Evolutionary conservation across 495 filamentous ascomycete species (phyloP), one percentile per base, ranked within the genome.

Genomic region (Thermochaetoides thermophila): DNA sequence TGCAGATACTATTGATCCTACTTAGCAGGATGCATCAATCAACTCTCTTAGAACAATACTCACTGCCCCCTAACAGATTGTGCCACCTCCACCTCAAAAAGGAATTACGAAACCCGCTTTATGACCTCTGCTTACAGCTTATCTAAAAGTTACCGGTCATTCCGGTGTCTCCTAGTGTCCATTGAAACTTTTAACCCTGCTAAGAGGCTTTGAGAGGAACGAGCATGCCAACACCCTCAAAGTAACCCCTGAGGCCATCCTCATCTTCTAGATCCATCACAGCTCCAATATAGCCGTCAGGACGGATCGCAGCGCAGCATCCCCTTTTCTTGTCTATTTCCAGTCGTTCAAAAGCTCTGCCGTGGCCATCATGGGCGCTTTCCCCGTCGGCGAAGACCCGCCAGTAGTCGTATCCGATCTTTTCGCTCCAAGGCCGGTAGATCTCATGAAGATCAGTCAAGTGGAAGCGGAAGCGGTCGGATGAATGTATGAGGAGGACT

Each of bases 251-350:
- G 0, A 49, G 6, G 24, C 31, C 35, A 4, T 35, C 20, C 22
- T 35, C 9, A n/a, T 50, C 46, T 8, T 61, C 59, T 32, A 78
- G 25, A 7, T 57, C 61, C 1, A 66, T 59, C 12, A 77, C 57
- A 28, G 58, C 56, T 4, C 69, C 68, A 26, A 81, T 59, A 59
- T 81, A 74, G 32, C 73, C 70, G 61, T 81, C 78, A 0, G 77
- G 78, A 15, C 30, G 34, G 5, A 50, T 38, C 3, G 52, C 57
- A 11, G 76, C 70, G 6, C 71, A 41, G 23, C 68, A 71, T 0
- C 79, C 78, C n/a, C 49, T 49, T 18, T 65, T 55, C 11, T 41
- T 44, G 46, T 78, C 60, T 7, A 83, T 62, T 0, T 72, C 79
- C 29, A 71, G 73, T 3, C 57, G 62, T 16, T 59, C 53, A 48